Base-by-base conservation (phyloP, 331 rosid species). In the Stylosanthes scabra region DNA sequence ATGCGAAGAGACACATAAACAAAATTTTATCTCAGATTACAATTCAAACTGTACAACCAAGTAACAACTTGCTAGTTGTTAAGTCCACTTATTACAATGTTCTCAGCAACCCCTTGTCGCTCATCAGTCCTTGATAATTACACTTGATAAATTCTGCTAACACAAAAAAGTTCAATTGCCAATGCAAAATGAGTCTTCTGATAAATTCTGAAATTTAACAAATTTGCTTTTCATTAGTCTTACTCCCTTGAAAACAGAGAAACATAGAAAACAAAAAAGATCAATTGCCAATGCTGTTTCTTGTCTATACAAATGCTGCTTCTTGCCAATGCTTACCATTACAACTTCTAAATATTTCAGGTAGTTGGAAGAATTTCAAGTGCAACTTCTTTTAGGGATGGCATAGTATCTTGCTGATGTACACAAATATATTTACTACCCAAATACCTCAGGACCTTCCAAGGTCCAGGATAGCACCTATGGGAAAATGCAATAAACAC, bases 361-460 rank as follows among this genome's bases (percentile, higher is more conserved):
- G 84, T 79, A 28, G 88, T 58, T 13, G 93, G 95, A 81, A 94
- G 97, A 83, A 88, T 91, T 9, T 88, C 85, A 77, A 94, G 84
- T 45, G 97, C 97, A 78, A 94, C 97, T 84, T 90, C 99, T 88
- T 90, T 90, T 44, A 91, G 93, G 63, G 97, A 94, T 66, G 97
- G 97, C 97, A 89, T 91, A 12, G 73, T 82, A 72, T 85, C 87
- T 77, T 88, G 95, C 72, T 88, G 89, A 83, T 91, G 97, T 47
- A 94, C 37, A 77, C 95, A 91, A n/a, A 86, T 29, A 39, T 66
- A 81, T 64, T 71, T 84, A 52, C 73, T 80, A 62, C 96, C 59
- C 65, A 81, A 76, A 72, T 82, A 88, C 84, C 91, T 81, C 11
- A 91, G 93, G 28, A 91, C 93, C 82, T 86, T 90, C 97, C 97